Percentiles rank a stretch among this genome's conserved stretches.
Conservation (phyloP, 164 flowering plant genomes). For the Buxus sempervirens region DNA sequence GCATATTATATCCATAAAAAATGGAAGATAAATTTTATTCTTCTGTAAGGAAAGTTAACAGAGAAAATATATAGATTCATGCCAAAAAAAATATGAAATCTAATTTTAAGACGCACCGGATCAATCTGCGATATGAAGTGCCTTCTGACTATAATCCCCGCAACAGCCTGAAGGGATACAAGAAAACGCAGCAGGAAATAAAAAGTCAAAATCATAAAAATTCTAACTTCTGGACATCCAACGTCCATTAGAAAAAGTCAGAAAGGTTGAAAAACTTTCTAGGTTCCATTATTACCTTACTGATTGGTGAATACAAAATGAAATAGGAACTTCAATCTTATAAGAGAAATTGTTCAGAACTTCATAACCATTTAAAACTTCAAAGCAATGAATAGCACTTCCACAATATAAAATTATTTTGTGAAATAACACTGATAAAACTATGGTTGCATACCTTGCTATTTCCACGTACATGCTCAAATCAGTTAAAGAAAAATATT, state of each 20-base stretch:
- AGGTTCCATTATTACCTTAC: too few relatives aligned
- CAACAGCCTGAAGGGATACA: slow-evolving; percentile 66
- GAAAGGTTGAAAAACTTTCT: neutral
- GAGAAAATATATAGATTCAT: neutral
- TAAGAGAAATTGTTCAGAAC: too few relatives aligned
- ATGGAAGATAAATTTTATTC: neutral
- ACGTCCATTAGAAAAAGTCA: neutral
- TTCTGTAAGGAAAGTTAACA: neutral
- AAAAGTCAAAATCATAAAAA: neutral
- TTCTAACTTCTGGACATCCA: neutral
- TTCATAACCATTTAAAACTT: neutral
- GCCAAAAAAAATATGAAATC: neutral
- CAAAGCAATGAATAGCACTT: neutral
- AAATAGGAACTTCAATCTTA: too few relatives aligned
- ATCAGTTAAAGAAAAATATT: neutral
- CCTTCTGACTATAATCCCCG: slow-evolving; percentile 50
- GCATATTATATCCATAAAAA: too few relatives aligned
- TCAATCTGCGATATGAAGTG: slow-evolving; percentile 63
- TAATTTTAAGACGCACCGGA: slow-evolving; percentile 40
- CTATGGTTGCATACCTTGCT: neutral
- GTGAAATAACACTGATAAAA: neutral
- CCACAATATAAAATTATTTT: neutral
- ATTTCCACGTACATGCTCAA: neutral
- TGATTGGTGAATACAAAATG: too few relatives aligned
- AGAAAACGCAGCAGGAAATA: slow-evolving; percentile 3